Evolutionary conservation across 768 basidiomycete genomes (phyloP), one percentile per base, ranked within the genome.

Genomic region (Leccinum rimulosum): DNA sequence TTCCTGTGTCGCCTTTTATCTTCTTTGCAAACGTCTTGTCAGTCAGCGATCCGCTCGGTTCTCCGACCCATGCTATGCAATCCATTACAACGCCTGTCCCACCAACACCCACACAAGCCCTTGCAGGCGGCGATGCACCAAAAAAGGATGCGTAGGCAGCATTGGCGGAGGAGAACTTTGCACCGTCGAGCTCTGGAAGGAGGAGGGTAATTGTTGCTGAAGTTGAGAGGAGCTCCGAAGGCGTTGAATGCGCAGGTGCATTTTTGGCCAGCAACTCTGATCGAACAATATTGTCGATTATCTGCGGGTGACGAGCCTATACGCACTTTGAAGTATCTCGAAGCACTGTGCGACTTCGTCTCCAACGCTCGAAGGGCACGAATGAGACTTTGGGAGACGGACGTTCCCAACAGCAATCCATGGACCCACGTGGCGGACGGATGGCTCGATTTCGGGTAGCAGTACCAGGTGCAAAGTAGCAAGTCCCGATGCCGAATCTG

Each of bases 71-170:
- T n/a, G 93, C 93, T n/a, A 91, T 74, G 62, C 88, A 91, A 60
- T 98, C 95, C 25, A 99, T 71, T 55, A 80, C 77, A 30, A 95
- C 76, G 3, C 84, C 81, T 36, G 78, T 70, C 3, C 79, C 80
- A 58, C 86, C 82, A 1, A 92, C 86, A 10, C 88, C 88, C 4
- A 98, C 90, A 70, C 95, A 98, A n/a, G 95, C 95, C 7, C 97
- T 86, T 1, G 94, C 86, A 7, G 97, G 97, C 0, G 97, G 97
- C 49, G 93, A 95, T 17, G 82, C 81, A 2, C 95, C 95, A 72
- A 98, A 98, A 72, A 85, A 93, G 17, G 82, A 80, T 3, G 82
- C 75, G 70, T 98, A 98, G 8, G 88, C 79, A 1, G 79, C 76
- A 76, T 99, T 99, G 43, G 94, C 84, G 3, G 75, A 72, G 1